phyloP scores from a whole-genome alignment of 805 yeast genomes.

The Starmerella lactis-condensi region DNA sequence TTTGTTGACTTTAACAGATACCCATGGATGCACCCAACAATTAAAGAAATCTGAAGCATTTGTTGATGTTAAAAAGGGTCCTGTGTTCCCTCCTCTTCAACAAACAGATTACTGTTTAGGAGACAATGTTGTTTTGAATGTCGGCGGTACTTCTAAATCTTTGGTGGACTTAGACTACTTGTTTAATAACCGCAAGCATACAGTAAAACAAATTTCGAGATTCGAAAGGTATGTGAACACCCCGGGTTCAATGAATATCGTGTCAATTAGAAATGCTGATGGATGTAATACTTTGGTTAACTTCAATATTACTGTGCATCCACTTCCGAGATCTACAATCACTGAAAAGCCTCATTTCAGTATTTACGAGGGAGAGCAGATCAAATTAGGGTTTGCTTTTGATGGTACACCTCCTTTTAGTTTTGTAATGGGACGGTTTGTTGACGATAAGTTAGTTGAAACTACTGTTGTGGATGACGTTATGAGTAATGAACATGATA shows the following conservation, averaged over 20 bases:
- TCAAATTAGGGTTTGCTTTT: slow-evolving; percentile 66
- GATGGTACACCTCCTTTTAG: slow-evolving; percentile 83
- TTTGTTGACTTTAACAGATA: slow-evolving; percentile 7
- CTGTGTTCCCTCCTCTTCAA: slow-evolving; percentile 3
- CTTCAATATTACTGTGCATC: slow-evolving; percentile 29
- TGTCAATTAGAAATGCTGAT: slow-evolving; percentile 54
- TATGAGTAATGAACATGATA: slow-evolving; percentile 46
- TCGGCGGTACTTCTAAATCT: slow-evolving; percentile 39
- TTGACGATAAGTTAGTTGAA: slow-evolving; percentile 35
- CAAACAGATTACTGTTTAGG: slow-evolving; percentile 51
- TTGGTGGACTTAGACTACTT: slow-evolving; percentile 63
- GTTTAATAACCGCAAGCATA: too few species aligned
- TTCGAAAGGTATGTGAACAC: slow-evolving; percentile 58
- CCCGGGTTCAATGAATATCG: slow-evolving; percentile 57
- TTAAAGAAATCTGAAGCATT: too few species aligned
- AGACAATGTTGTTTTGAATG: slow-evolving; percentile 60
- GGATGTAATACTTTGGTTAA: slow-evolving; percentile 30
- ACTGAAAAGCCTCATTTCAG: slow-evolving; percentile 63
- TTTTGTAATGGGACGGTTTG: slow-evolving; percentile 60
- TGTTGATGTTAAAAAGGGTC: too few species aligned
- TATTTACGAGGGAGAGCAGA: slow-evolving; percentile 87
- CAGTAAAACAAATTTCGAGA: too few species aligned
- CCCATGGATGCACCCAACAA: slow-evolving; percentile 7
- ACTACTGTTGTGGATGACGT: slow-evolving; percentile 40
- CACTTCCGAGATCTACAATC: slow-evolving; percentile 64